Percentiles rank a stretch among this genome's conserved stretches.
These are phyloP conservation scores for Alloteropsis angusta DNA, from an alignment of 202 grass and related monocot species.

Conservation along the genomic window DNA sequence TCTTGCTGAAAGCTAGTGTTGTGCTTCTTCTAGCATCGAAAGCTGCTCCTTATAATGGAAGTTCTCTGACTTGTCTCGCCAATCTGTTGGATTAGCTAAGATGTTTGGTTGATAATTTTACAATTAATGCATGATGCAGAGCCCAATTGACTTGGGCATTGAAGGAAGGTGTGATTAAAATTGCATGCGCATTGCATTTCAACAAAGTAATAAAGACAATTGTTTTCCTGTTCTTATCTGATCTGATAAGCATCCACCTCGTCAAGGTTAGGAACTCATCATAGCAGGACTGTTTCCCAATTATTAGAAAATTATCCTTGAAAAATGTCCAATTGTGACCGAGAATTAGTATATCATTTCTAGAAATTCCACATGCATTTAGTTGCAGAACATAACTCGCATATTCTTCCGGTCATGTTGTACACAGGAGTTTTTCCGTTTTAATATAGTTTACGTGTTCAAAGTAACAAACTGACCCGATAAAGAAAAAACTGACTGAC, in stretches of 20 bases:
- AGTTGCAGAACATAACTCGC: background rate
- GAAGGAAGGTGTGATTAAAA: background rate
- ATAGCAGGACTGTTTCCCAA: background rate
- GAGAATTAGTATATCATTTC: background rate
- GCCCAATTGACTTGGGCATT: background rate
- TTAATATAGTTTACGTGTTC: background rate
- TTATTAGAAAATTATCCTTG: background rate
- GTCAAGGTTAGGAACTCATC: background rate
- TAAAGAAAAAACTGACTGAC: background rate
- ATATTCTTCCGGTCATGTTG: background rate
- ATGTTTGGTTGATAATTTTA: background rate
- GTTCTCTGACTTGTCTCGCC: background rate
- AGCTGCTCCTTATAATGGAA: background rate
- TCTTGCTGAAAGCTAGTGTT: background rate
- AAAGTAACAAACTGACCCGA: background rate
- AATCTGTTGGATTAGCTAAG: slow-evolving; percentile 6
- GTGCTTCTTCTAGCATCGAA: background rate
- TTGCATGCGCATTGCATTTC: background rate
- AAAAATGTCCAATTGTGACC: background rate
- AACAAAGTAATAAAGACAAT: background rate
- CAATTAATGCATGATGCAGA: background rate
- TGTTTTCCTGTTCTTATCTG: background rate
- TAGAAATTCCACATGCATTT: background rate
- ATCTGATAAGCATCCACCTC: background rate
- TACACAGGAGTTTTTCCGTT: background rate